Percentiles rank a stretch among this genome's conserved stretches.
Evolutionary conservation across 768 basidiomycete genomes (phyloP).

Genomic region (Asterophora parasitica): DNA sequence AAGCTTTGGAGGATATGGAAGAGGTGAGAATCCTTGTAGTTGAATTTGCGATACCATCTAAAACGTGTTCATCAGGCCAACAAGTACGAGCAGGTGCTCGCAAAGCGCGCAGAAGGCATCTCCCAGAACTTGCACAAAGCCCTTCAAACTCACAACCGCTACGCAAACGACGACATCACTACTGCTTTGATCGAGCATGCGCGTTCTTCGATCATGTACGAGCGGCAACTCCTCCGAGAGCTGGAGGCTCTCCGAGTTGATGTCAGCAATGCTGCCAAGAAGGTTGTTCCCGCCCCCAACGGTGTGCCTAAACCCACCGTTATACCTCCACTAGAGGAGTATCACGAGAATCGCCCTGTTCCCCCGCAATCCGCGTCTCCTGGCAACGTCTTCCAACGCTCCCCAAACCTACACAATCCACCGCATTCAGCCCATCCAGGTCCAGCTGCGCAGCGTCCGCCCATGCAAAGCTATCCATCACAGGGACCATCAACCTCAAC

Average conservation of each 20-base stretch:
- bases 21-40: conserved; percentile 50
- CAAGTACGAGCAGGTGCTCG: conserved; percentile 82
- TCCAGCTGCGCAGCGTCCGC: conserved; percentile 18
- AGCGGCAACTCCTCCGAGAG: conserved; percentile 83
- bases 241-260: conserved; percentile 81
- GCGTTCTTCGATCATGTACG: conserved; percentile 87
- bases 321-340: conserved; percentile 63
- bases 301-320: conserved; percentile 57
- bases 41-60: conserved; percentile 2
- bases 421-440: conserved; percentile 30
- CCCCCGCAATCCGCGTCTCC: conserved; percentile 23
- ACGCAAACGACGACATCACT: conserved; percentile 89
- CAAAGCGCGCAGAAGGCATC: conserved; percentile 85
- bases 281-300: conserved; percentile 43
- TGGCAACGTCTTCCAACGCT: conserved; percentile 30
- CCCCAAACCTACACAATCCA: conserved; percentile 22
- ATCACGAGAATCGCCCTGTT: conserved; percentile 28
- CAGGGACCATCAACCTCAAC: conserved; percentile 17
- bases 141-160: conserved; percentile 76
- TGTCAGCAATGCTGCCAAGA: conserved; percentile 62
- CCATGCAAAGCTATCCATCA: conserved; percentile 21
- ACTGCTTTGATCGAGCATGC: conserved; percentile 90
- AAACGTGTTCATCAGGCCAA: conserved; percentile 57
- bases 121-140: conserved; percentile 90
- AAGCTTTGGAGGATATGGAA: conserved; percentile 88